phyloP scores from a whole-genome alignment of 1,139 yeast genomes.

The Lodderomyces orthopsilosis region DNA sequence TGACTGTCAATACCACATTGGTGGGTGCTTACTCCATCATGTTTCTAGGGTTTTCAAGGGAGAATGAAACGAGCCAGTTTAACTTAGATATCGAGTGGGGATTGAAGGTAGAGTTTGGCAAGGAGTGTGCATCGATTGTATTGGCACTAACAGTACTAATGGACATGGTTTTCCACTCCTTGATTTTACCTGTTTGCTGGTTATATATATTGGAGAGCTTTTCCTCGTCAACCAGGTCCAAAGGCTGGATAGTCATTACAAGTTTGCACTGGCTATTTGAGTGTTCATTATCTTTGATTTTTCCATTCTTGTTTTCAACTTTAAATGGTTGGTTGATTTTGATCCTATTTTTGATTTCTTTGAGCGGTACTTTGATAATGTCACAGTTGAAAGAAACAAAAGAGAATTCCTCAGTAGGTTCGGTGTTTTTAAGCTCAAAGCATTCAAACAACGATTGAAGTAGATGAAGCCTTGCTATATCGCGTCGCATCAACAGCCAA shows the following conservation, averaged over 20 bases:
- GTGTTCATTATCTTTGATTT: slow-evolving; percentile 35
- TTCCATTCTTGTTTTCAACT: slow-evolving; percentile 41
- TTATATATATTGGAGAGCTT: slow-evolving; percentile 57
- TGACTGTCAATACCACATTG: slow-evolving; percentile 7
- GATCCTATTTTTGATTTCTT: slow-evolving; percentile 34
- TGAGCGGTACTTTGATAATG: slow-evolving; percentile 12
- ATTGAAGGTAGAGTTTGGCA: slow-evolving; percentile 16
- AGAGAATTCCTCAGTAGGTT: neutral
- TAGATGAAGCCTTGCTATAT: neutral
- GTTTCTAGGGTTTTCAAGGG: slow-evolving; percentile 11
- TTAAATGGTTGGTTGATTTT: slow-evolving; percentile 46
- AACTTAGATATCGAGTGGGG: slow-evolving; percentile 9
- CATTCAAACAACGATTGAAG: neutral
- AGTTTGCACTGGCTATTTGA: slow-evolving; percentile 52
- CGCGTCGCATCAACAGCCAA: too few species aligned
- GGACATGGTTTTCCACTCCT: slow-evolving; percentile 49
- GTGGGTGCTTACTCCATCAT: slow-evolving; percentile 11
- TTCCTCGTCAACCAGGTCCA: slow-evolving; percentile 44
- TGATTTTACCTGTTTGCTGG: slow-evolving; percentile 50
- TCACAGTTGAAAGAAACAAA: slow-evolving; percentile 7
- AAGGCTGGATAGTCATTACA: slow-evolving; percentile 54
- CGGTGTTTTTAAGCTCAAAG: neutral
- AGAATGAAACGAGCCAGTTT: neutral
- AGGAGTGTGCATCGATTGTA: slow-evolving; percentile 34
- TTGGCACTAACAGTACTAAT: slow-evolving; percentile 48